phyloP scores from a whole-genome alignment of 148 eudicot genomes.

The Rhododendron henanense region DNA sequence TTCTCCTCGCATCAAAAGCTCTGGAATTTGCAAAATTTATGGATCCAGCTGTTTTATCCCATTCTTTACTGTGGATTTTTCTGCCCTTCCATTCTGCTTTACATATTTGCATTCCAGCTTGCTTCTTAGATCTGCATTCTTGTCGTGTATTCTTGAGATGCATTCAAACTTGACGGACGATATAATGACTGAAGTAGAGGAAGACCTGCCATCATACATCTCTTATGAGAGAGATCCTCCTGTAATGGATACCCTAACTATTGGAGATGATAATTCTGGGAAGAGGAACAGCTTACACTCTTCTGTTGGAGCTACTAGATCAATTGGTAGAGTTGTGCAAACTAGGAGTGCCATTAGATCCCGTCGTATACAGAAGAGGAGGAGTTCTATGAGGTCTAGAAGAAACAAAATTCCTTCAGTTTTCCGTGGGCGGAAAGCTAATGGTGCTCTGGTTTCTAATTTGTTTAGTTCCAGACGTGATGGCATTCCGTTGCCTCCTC shows the following conservation, averaged over 20 bases:
- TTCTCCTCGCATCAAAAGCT: constrained; percentile 10
- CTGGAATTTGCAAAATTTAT: constrained; percentile 50
- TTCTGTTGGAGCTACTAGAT: constrained; percentile 24
- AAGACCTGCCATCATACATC: constrained; percentile 6
- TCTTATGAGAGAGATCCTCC: constrained; percentile 9
- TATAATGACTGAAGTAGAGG: constrained; percentile 15
- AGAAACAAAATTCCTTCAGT: constrained; percentile 42
- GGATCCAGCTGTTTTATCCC: constrained; percentile 45
- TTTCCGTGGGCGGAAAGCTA: constrained; percentile 34
- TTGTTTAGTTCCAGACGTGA: constrained; percentile 23
- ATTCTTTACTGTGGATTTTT: constrained; percentile 46
- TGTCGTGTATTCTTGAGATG: constrained; percentile 16
- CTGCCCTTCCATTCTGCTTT: constrained; percentile 58
- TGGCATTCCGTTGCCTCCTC: constrained; percentile 12
- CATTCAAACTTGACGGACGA: constrained; percentile 11
- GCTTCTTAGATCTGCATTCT: constrained; percentile 37
- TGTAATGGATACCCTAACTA: background rate
- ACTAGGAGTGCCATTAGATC: constrained; percentile 31
- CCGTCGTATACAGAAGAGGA: constrained; percentile 52
- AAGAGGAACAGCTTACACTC: constrained; percentile 16
- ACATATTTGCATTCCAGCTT: constrained; percentile 41
- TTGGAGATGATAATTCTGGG: constrained; percentile 21
- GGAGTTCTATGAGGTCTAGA: constrained; percentile 62
- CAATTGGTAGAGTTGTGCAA: constrained; percentile 25
- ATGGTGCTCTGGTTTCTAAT: constrained; percentile 28